These are phyloP conservation scores for Chlamydomonas asymmetrica DNA, from an alignment of 139 green algal species.

Conservation along the genomic window DNA sequence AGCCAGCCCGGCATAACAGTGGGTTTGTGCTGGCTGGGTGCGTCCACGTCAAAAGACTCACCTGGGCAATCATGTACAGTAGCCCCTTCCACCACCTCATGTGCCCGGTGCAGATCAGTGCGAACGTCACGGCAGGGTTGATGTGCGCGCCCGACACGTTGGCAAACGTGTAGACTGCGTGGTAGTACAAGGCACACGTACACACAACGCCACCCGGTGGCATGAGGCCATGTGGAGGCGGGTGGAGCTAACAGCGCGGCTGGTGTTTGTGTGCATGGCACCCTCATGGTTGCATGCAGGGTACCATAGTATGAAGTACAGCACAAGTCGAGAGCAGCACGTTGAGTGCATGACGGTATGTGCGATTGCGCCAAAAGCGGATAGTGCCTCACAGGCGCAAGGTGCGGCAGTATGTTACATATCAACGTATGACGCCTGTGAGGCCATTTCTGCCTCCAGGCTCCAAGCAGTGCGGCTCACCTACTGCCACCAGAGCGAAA, in stretches of 20 bases:
- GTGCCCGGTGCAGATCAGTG: conserved; percentile 76
- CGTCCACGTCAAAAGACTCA: conserved; percentile 38
- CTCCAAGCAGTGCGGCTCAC: conserved; percentile 31
- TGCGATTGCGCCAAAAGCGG: too few relatives aligned
- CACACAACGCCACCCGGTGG: neutral
- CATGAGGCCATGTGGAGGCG: too few relatives aligned
- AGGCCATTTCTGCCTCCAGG: neutral
- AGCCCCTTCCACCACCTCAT: conserved; percentile 68
- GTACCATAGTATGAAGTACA: too few relatives aligned
- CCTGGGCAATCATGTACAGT: conserved; percentile 70
- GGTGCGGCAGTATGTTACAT: too few relatives aligned
- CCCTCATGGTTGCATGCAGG: neutral
- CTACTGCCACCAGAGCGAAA: conserved; percentile 57
- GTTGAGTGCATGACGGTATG: neutral
- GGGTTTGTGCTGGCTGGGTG: too few relatives aligned
- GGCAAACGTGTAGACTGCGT: conserved; percentile 73
- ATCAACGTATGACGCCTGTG: too few relatives aligned
- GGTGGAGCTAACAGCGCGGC: too few relatives aligned
- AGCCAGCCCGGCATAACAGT: too few relatives aligned
- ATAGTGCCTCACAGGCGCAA: too few relatives aligned
- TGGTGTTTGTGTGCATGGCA: too few relatives aligned
- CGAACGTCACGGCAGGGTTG: conserved; percentile 75
- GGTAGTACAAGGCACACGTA: too few relatives aligned
- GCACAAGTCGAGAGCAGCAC: neutral
- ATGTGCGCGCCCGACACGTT: conserved; percentile 74